phyloP scores from a whole-genome alignment of 169 alveolate species.

The Eimeria brunetti region DNA sequence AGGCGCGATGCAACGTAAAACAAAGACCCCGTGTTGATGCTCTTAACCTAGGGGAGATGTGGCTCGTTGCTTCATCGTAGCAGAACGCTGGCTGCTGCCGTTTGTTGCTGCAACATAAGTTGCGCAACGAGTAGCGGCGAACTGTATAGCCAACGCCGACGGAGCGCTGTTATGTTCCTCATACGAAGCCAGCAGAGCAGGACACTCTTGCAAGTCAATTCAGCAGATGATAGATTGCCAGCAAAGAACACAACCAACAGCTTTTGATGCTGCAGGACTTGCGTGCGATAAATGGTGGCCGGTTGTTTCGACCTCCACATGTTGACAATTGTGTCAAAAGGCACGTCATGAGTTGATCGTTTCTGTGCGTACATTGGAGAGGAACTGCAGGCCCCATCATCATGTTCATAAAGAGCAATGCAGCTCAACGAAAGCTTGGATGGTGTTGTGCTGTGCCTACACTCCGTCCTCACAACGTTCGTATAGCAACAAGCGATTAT shows the following conservation, averaged over 20 bases:
- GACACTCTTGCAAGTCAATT: conserved; percentile 17
- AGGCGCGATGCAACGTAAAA: neutral
- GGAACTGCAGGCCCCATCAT: neutral
- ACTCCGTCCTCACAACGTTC: no score
- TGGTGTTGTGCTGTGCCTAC: neutral
- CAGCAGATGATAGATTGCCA: conserved; percentile 57
- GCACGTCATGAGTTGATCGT: neutral
- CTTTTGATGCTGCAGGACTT: conserved; percentile 23
- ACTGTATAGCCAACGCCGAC: neutral
- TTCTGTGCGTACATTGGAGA: neutral
- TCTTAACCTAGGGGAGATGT: neutral
- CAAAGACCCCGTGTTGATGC: neutral
- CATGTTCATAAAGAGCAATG: neutral
- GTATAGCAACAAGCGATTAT: no score
- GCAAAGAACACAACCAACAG: conserved; percentile 9
- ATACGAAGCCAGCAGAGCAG: neutral
- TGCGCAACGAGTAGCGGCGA: conserved; percentile 10
- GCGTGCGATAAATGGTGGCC: neutral
- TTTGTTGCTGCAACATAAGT: neutral
- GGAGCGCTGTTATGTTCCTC: neutral
- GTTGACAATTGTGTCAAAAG: neutral
- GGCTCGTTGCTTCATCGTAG: neutral
- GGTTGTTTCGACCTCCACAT: neutral
- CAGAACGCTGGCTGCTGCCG: conserved; percentile 10
- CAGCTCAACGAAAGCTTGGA: neutral